A percentile compares a stretch with the other conserved stretches of the same genome.
These are phyloP conservation scores for Thuidium tamariscinum DNA, from an alignment of 225 moss, liverwort and hornwort species.

Conservation along the genomic window DNA sequence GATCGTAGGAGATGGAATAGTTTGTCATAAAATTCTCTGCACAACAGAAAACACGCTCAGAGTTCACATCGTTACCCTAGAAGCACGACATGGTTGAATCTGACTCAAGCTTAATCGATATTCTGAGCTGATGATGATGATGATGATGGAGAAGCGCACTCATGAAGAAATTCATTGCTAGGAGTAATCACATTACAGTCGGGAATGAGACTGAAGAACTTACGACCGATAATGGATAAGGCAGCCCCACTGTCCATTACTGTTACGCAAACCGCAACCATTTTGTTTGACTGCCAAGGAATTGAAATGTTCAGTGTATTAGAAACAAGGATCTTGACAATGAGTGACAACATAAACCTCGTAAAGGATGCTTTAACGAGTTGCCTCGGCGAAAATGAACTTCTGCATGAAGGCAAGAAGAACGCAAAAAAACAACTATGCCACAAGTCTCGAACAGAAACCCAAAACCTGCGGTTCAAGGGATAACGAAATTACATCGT, in stretches of 20 bases:
- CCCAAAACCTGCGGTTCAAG: not conserved
- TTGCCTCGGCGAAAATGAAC: not conserved
- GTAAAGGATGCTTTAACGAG: not conserved
- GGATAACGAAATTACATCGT: constrained; percentile 10
- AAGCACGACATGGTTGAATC: not conserved
- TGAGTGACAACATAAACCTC: not conserved
- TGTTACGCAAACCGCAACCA: constrained; percentile 44
- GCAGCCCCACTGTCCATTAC: constrained; percentile 34
- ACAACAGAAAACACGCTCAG: not conserved
- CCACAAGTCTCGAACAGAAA: not conserved
- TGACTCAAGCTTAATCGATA: not conserved
- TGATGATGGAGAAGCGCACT: not conserved
- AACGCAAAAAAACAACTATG: not conserved
- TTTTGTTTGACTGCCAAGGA: not conserved
- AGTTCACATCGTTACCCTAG: not conserved
- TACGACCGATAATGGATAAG: constrained; percentile 45
- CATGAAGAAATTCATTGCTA: not conserved
- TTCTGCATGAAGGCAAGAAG: not conserved
- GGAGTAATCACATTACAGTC: not conserved
- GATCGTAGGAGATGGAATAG: constrained; percentile 37
- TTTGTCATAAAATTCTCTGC: constrained; percentile 58
- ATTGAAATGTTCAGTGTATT: not conserved
- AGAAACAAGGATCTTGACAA: not conserved
- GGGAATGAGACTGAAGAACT: not conserved
- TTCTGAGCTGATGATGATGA: not conserved